Percentiles rank a stretch among this genome's conserved stretches.
Conservation (phyloP, 2,329 filamentous ascomycete species). For the Fusarium sp. region DNA sequence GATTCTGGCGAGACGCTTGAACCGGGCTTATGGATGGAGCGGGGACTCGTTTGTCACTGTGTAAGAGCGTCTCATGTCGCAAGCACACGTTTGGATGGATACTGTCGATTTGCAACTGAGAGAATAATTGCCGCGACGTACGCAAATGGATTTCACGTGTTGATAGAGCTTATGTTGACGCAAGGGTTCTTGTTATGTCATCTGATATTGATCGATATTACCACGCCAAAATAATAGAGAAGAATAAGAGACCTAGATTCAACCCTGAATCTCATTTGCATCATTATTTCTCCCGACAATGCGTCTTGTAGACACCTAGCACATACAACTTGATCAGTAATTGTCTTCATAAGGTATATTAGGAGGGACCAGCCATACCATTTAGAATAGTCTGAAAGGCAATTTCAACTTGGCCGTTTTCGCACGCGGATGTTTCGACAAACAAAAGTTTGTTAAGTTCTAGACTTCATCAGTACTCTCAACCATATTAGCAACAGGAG, state of each 20-base stretch:
- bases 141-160: fast-evolving
- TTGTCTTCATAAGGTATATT: fast-evolving
- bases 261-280: too few species aligned
- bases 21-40: conserved; percentile 50
- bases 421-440: not conserved
- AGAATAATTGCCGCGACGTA: fast-evolving
- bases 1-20: conserved; percentile 45
- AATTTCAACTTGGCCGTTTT: not conserved
- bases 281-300: not conserved
- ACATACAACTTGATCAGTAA: not conserved
- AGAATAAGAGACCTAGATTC: not conserved
- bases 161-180: fast-evolving
- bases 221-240: too few species aligned
- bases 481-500: fast-evolving
- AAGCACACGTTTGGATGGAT: fast-evolving
- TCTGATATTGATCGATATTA: not conserved
- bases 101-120: too few species aligned
- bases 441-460: conserved; percentile 1
- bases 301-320: not conserved
- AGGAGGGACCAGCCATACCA: not conserved
- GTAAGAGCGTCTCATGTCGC: not conserved
- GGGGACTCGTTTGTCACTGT: conserved; percentile 45
- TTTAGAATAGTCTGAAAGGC: not conserved
- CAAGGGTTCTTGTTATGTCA: fast-evolving
- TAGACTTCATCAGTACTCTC: fast-evolving